A percentile compares a stretch with the other conserved stretches of the same genome.
phyloP scores from a whole-genome alignment of 2,329 filamentous ascomycete species.

The Epichloe sp. region DNA sequence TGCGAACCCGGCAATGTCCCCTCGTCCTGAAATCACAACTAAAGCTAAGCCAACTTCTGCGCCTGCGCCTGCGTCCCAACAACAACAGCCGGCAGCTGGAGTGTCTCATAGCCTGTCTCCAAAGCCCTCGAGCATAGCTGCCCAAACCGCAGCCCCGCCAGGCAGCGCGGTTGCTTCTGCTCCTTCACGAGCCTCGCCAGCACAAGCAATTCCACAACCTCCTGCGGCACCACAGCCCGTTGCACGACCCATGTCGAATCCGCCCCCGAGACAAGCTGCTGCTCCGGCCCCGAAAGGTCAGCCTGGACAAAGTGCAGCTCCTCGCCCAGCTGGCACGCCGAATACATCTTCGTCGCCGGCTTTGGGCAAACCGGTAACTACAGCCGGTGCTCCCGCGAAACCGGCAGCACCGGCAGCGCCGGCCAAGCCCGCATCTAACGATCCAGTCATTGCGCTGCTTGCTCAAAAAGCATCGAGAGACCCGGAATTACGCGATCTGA shows the following conservation, averaged over 20 bases:
- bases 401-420: constrained; percentile 1
- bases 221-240: constrained; percentile 11
- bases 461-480: constrained; percentile 65
- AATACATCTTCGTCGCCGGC: constrained; percentile 5
- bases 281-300: constrained; percentile 8
- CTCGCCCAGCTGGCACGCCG: constrained; percentile 1
- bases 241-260: constrained; percentile 12
- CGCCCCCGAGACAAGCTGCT: constrained; percentile 10
- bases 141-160: constrained; percentile 2
- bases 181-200: constrained; percentile 3
- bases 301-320: not conserved
- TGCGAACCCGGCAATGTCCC: constrained; percentile 8
- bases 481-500: constrained; percentile 58
- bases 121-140: not conserved
- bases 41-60: not conserved
- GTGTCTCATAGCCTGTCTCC: not conserved
- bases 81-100: not conserved
- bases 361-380: constrained; percentile 8
- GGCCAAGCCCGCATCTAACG: constrained; percentile 26
- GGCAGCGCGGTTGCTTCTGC: not conserved
- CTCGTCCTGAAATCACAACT: constrained; percentile 3
- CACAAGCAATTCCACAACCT: constrained; percentile 8
- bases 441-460: constrained; percentile 70
- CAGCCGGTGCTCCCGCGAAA: constrained; percentile 6
- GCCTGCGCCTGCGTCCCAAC: not conserved